phyloP scores from a whole-genome alignment of 2,329 filamentous ascomycete species.

The Xenosphaeropsis pyriputrescens region DNA sequence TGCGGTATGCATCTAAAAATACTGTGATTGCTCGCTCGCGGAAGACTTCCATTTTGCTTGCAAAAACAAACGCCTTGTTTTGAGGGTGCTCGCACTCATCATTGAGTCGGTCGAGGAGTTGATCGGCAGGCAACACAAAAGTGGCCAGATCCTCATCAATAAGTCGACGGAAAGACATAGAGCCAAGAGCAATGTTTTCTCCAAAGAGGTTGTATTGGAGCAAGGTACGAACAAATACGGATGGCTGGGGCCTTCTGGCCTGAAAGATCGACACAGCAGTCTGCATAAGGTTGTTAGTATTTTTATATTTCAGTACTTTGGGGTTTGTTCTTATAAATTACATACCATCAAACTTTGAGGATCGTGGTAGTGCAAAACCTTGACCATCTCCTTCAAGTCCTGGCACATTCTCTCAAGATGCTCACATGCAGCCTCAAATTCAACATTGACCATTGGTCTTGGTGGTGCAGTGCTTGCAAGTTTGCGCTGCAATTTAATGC shows the following conservation, averaged over 20 bases:
- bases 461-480: constrained; percentile 90
- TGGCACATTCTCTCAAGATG: constrained; percentile 57
- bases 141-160: constrained; percentile 72
- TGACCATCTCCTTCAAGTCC: constrained; percentile 55
- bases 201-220: constrained; percentile 64
- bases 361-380: constrained; percentile 52
- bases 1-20: constrained; percentile 72
- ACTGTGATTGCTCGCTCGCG: constrained; percentile 47
- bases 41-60: constrained; percentile 58
- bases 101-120: constrained; percentile 57
- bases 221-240: constrained; percentile 70
- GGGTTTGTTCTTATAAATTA: constrained; percentile 5
- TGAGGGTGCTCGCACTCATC: constrained; percentile 62
- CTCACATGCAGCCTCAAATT: constrained; percentile 54
- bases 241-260: constrained; percentile 65
- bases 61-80: constrained; percentile 60
- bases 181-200: constrained; percentile 53
- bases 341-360: constrained; percentile 56
- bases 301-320: background rate
- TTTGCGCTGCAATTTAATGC: constrained; percentile 77
- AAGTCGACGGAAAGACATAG: constrained; percentile 56
- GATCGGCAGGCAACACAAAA: constrained; percentile 56
- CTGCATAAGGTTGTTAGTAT: constrained; percentile 21
- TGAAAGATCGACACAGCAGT: constrained; percentile 64
- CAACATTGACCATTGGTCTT: constrained; percentile 69